Percentiles rank a stretch among this genome's conserved stretches.
Evolutionary conservation across 2,329 filamentous ascomycete species (phyloP).

Genomic region (Paraphoma sp.): DNA sequence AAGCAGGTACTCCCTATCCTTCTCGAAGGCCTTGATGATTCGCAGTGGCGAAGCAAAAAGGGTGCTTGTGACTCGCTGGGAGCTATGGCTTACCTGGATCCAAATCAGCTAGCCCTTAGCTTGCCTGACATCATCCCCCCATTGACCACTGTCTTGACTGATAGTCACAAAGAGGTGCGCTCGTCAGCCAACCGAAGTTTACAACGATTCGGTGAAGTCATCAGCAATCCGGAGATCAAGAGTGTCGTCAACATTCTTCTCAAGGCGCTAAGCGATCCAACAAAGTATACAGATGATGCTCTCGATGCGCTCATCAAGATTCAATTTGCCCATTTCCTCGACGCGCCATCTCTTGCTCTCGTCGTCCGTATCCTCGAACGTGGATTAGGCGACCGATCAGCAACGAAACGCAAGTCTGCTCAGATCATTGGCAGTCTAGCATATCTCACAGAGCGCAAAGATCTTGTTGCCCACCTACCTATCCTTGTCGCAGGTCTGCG

Average conservation of each 20-base stretch:
- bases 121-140: slow-evolving; percentile 97
- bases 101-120: slow-evolving; percentile 89
- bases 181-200: slow-evolving; percentile 91
- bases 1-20: slow-evolving; percentile 92
- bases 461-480: slow-evolving; percentile 87
- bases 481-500: slow-evolving; percentile 91
- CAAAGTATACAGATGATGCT: slow-evolving; percentile 94
- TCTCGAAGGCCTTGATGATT: slow-evolving; percentile 88
- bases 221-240: slow-evolving; percentile 97
- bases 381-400: slow-evolving; percentile 86
- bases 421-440: slow-evolving; percentile 98
- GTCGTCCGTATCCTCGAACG: slow-evolving; percentile 95
- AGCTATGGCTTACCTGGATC: slow-evolving; percentile 98
- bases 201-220: slow-evolving; percentile 98
- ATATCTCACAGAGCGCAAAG: slow-evolving; percentile 95
- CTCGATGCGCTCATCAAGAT: slow-evolving; percentile 95
- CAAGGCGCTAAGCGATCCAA: slow-evolving; percentile 96
- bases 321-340: slow-evolving; percentile 98
- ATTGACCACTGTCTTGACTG: slow-evolving; percentile 89
- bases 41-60: slow-evolving; percentile 98
- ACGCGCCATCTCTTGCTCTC: slow-evolving; percentile 91
- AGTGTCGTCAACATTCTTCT: slow-evolving; percentile 87
- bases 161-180: slow-evolving; percentile 97
- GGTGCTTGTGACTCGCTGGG: slow-evolving; percentile 95
- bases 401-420: slow-evolving; percentile 93